phyloP scores from a whole-genome alignment of 78 protist species.

The Dictyostelium firmibasis region DNA sequence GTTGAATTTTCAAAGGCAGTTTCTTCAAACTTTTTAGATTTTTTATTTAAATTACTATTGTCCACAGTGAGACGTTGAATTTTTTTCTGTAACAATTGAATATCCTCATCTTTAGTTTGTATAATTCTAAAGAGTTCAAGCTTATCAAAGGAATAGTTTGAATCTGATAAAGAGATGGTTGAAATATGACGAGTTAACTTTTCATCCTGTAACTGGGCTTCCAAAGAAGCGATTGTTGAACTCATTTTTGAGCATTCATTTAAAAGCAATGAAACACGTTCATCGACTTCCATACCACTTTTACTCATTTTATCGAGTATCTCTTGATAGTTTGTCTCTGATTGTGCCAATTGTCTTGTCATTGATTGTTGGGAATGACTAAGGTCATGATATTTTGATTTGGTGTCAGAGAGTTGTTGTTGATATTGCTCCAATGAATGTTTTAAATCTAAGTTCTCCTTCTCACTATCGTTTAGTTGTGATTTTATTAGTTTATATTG shows the following conservation, averaged over 20 bases:
- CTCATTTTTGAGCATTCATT: conserved; percentile 1
- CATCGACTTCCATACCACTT: conserved; percentile 35
- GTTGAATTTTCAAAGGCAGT: neutral
- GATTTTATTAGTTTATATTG: conserved; percentile 2
- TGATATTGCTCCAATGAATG: conserved; percentile 4
- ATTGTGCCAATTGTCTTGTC: conserved; percentile 15
- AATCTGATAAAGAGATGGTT: conserved; percentile 6
- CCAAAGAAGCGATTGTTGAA: conserved; percentile 1
- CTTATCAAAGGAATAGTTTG: conserved; percentile 23
- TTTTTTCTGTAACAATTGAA: neutral
- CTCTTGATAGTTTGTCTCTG: conserved; percentile 51
- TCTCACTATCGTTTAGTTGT: conserved; percentile 21
- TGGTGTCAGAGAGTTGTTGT: neutral
- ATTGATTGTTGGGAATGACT: conserved; percentile 28
- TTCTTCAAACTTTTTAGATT: conserved; percentile 43
- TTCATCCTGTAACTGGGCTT: conserved; percentile 17
- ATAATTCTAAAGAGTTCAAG: conserved; percentile 17
- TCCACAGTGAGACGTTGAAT: conserved; percentile 48
- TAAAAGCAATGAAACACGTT: conserved; percentile 21
- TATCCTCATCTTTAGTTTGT: conserved; percentile 64
- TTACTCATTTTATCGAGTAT: conserved; percentile 38
- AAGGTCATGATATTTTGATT: neutral
- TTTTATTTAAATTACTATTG: neutral
- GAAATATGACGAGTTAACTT: conserved; percentile 32
- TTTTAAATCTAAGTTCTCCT: neutral